Base-by-base conservation (phyloP, 208 protist species). In the Leishmania mexicana region DNA sequence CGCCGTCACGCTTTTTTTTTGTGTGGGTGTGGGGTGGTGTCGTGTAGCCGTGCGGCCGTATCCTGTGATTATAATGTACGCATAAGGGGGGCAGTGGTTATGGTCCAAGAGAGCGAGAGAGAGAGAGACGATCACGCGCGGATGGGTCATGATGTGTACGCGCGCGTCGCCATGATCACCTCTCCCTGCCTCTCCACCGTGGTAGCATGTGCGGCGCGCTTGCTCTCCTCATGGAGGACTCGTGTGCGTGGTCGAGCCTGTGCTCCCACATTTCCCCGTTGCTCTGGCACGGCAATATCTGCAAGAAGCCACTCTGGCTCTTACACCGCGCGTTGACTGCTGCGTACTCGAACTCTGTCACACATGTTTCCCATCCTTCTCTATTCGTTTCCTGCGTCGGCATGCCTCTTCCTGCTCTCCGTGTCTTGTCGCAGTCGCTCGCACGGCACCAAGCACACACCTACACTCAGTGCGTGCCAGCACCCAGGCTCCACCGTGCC, bases 391-490 rank as follows among this genome's bases (percentile, higher is more conserved):
- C 58, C 42, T 49, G 15, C 42, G 13, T 10, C 38, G 21, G 4
- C 28, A 10, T 17, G 24, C 17, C 31, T 71, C 24, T 40, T 28
- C 80, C 10, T 58, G 21, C 65, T 15, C 67, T 47, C 10, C 42
- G 15, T 81, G 15, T 67, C 64, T 81, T 53, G 72, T 13, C 51
- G 17, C 74, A 62, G 57, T 62, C 13, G 24, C 28, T 64, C 58
- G 58, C 58, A 64, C 58, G 10, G 58, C 24, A 31, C 58, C 15
- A 31, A 10, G 28, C 31, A 28, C 58, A 64, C 58, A 64, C 58
- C 58, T 64, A 31, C 28, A 10, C 58, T 28, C 10, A 10, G 58
- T 64, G 28, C 58, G 28, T 35, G 58, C n/a, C 58, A 64, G 58
- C 58, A 31, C 58, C 31, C 58, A 6, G 10, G 6, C 58, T 64